Base-by-base conservation (phyloP, 192 early-diverging fungal species). In the Coemansia sp. region DNA sequence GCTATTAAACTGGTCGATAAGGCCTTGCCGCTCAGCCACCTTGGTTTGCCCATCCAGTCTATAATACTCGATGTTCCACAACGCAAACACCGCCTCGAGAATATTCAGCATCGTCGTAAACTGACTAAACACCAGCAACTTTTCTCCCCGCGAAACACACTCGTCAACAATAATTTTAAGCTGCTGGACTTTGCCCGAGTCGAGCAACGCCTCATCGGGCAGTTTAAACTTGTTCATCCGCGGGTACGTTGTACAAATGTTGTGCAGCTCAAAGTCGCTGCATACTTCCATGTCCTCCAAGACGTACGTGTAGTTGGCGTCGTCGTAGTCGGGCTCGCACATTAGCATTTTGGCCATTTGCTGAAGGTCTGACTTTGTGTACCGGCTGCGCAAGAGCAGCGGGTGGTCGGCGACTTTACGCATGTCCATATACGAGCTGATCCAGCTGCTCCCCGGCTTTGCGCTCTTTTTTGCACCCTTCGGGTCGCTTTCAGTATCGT, bases 401-500 rank as follows among this genome's bases (percentile, higher is more conserved):
- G 92, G 94, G 68, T 96, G 94, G 63, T 90, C 86, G 7, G 93
- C 87, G 0, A 86, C 88, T 67, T 96, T 96, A 19, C 94, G 84
- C 63, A 96, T 81, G 51, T 93, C 78, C 88, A 96, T 92, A 17
- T 95, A 63, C 10, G 84, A 76, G 27, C 86, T 85, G 7, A 84
- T 84, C 71, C 86, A 76, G 29, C 69, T 72, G 25, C 6, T 35
- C 8, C 6, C 32, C 32, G 32, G 51, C 15, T 12, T 56, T 25
- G 21, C 51, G 19, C 5, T 3, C 25, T 65, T 67, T 10, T 48
- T 32, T 6, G 22, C 54, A 8, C 72, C 60, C 56, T 70, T 61
- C 0, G 11, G 57, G 39, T 10, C 52, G 0, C 17, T 9, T 4
- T 60, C 45, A 5, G 53, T 37, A 3, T 14, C 8, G 35, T 76